These are phyloP conservation scores for Antitrichia curtipendula DNA, from an alignment of 225 moss, liverwort and hornwort genomes.

Conservation along the genomic window DNA sequence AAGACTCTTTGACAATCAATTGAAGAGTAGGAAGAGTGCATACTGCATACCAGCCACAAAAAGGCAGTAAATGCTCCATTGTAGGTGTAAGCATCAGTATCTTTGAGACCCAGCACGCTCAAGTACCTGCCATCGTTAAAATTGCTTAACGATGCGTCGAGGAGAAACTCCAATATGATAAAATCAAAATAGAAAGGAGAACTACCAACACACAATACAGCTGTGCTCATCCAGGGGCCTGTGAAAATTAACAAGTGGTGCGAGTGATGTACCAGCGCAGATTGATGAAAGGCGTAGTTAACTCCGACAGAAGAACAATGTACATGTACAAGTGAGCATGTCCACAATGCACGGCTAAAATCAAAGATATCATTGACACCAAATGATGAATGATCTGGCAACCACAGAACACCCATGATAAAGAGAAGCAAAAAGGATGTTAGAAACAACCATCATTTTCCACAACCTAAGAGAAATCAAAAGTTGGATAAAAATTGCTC, in stretches of 20 bases:
- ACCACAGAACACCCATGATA: background rate
- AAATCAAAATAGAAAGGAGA: background rate
- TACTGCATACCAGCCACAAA: constrained; percentile 74
- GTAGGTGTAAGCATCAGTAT: constrained; percentile 3
- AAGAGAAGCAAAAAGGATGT: background rate
- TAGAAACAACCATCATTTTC: background rate
- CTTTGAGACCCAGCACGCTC: constrained; percentile 29
- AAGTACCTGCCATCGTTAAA: constrained; percentile 48
- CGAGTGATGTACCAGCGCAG: constrained; percentile 55
- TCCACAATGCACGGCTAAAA: constrained; percentile 52
- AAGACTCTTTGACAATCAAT: background rate
- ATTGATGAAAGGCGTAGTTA: constrained; percentile 85
- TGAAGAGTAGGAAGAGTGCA: background rate
- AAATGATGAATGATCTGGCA: constrained; percentile 68
- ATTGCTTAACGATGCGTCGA: background rate
- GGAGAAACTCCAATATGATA: background rate
- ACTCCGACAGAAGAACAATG: constrained; percentile 74
- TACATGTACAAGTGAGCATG: constrained; percentile 74
- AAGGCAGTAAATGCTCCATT: constrained; percentile 53
- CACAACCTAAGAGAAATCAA: background rate
- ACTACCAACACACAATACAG: background rate
- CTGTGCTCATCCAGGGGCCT: background rate
- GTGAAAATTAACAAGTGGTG: background rate
- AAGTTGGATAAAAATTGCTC: background rate
- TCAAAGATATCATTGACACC: constrained; percentile 54